A percentile compares a stretch with the other conserved stretches of the same genome.
Conservation (phyloP, 2,329 filamentous ascomycete species). For the Hymenoscyphus albidus region DNA sequence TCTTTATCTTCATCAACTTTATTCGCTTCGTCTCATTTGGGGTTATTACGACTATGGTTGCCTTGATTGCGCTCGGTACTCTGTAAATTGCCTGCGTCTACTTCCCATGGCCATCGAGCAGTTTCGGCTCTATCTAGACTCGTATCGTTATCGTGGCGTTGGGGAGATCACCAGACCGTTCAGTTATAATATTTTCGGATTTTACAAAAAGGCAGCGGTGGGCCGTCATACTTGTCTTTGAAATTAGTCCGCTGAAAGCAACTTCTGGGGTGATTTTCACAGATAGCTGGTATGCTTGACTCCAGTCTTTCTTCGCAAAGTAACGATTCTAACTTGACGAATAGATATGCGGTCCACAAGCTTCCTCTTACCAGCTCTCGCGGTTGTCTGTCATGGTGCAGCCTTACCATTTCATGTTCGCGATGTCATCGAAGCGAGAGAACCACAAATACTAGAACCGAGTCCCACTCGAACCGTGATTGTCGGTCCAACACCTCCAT, state of each 20-base stretch:
- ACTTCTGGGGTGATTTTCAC: neutral
- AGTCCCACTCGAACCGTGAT: constrained; percentile 8
- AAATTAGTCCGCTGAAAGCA: constrained; percentile 1
- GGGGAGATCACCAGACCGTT: constrained; percentile 17
- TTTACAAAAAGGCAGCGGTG: constrained; percentile 21
- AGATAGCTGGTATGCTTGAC: constrained; percentile 6
- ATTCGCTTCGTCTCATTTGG: constrained; percentile 18
- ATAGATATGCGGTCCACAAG: constrained; percentile 14
- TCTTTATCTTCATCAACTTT: constrained; percentile 16
- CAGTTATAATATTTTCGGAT: constrained; percentile 5
- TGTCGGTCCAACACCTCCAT: constrained; percentile 1
- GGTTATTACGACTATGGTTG: constrained; percentile 19
- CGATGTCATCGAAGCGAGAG: constrained; percentile 4
- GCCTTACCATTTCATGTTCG: constrained; percentile 12
- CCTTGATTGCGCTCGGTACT: constrained; percentile 15
- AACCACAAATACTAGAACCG: neutral
- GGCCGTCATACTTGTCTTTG: constrained; percentile 9
- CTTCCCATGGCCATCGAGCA: constrained; percentile 7
- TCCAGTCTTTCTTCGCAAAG: neutral
- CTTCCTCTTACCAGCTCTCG: constrained; percentile 16
- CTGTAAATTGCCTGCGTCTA: constrained; percentile 11
- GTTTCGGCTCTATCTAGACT: constrained; percentile 8
- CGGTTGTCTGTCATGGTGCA: constrained; percentile 15
- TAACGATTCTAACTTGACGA: constrained; percentile 6
- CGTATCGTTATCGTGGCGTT: constrained; percentile 17